Evolutionary conservation across 805 yeast species (phyloP).

Genomic region (Pichia nakasei): DNA sequence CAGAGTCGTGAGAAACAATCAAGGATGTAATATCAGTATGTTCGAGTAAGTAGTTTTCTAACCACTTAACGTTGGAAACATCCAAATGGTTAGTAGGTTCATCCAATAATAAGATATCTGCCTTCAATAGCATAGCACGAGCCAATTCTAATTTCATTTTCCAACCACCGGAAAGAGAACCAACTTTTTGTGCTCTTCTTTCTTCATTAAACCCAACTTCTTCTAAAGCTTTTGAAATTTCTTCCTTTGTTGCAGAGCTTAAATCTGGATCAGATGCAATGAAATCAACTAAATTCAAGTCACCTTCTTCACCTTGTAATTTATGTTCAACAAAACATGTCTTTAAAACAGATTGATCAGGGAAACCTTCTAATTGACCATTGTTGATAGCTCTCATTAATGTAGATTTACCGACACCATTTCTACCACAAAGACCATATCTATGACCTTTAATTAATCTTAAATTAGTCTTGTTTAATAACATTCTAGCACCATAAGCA

Average conservation of each 20-base stretch:
- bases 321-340: slow-evolving; percentile 97
- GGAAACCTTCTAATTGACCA: slow-evolving; percentile 97
- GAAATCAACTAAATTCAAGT: slow-evolving; percentile 78
- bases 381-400: slow-evolving; percentile 94
- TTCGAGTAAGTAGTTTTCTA: slow-evolving; percentile 73
- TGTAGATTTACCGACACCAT: slow-evolving; percentile 98
- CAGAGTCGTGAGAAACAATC: slow-evolving; percentile 97
- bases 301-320: slow-evolving; percentile 90
- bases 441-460: slow-evolving; percentile 90
- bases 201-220: slow-evolving; percentile 89
- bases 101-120: slow-evolving; percentile 87
- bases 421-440: slow-evolving; percentile 96
- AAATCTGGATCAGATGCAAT: slow-evolving; percentile 86
- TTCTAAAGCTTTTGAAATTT: slow-evolving; percentile 65
- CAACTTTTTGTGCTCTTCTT: slow-evolving; percentile 84
- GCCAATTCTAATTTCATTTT: slow-evolving; percentile 97
- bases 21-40: slow-evolving; percentile 86
- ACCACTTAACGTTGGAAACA: slow-evolving; percentile 88
- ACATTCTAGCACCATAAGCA: slow-evolving; percentile 97
- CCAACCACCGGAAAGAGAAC: slow-evolving; percentile 98
- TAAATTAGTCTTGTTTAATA: slow-evolving; percentile 83
- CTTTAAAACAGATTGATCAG: slow-evolving; percentile 73
- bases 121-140: slow-evolving; percentile 97
- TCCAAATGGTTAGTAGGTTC: slow-evolving; percentile 99
- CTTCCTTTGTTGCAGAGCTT: slow-evolving; percentile 50